phyloP scores from a whole-genome alignment of 129 eudicot genomes.

The Pseudognaphalium luteoalbum region DNA sequence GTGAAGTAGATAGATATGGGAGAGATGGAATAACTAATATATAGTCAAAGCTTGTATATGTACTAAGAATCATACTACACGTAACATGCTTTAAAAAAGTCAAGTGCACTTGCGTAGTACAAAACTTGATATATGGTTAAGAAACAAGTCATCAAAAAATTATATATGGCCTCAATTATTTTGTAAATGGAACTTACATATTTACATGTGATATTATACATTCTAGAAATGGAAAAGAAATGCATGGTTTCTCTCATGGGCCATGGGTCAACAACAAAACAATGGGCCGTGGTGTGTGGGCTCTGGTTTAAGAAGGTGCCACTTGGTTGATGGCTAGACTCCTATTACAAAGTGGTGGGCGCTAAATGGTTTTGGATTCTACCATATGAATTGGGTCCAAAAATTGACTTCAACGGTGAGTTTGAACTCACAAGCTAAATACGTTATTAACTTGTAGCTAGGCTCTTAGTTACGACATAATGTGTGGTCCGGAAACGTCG shows the following conservation, averaged over 20 bases:
- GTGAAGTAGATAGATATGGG: too few relatives aligned
- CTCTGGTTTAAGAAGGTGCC: neutral
- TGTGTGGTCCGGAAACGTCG: neutral
- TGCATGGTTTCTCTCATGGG: neutral
- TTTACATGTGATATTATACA: too few relatives aligned
- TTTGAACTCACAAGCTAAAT: neutral
- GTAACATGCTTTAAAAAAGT: too few relatives aligned
- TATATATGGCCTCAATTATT: too few relatives aligned
- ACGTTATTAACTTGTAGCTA: neutral
- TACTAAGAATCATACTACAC: too few relatives aligned
- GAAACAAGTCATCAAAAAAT: too few relatives aligned
- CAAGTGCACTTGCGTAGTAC: too few relatives aligned
- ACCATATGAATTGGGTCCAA: conserved; percentile 16
- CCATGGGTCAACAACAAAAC: neutral
- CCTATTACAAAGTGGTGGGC: conserved; percentile 12
- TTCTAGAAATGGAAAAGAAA: too few relatives aligned
- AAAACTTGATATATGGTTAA: too few relatives aligned
- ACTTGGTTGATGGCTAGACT: conserved; percentile 12
- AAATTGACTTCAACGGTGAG: conserved; percentile 22
- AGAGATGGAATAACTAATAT: too few relatives aligned
- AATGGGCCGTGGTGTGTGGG: neutral
- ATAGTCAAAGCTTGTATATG: too few relatives aligned
- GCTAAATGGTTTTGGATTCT: conserved; percentile 18
- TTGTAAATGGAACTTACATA: too few relatives aligned
- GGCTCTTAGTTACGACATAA: neutral